Base-by-base conservation (phyloP, 2,329 filamentous ascomycete genomes). In the Fusarium sp. region DNA sequence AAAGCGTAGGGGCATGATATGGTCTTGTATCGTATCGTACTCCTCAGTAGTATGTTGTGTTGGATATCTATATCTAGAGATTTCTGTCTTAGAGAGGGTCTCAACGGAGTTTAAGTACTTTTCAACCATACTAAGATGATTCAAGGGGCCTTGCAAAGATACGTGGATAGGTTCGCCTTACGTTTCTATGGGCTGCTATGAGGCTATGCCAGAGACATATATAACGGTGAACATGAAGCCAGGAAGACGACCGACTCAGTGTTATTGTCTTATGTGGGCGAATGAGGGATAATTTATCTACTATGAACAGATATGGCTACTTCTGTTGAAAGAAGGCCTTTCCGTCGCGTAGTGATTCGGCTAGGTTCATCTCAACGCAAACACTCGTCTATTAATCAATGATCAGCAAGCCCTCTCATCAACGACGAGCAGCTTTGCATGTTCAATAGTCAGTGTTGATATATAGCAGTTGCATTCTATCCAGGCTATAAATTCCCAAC, bases 51-150 rank as follows among this genome's bases (percentile, higher is more conserved):
- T n/a, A n/a, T n/a, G n/a, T n/a, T n/a, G n/a, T n/a, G n/a, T n/a
- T n/a, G n/a, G n/a, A n/a, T n/a, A 8, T 18, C 23, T 19, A 6
- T 3, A 6, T 23, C 26, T 21, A 19, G 16, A 2, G 10, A 12
- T 8, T 11, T 19, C 5, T 4, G 11, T 18, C 21, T 3, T 0
- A 6, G n/a, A 5, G 26, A 26, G 31, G 25, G 12, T 6, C 1
- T 1, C 8, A 13, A 4, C 6, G 11, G 31, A 23, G 3, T 18
- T 34, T 19, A 23, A 34, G 54, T 67, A 70, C 42, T 56, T 43
- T 44, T 2, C 19, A 9, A 18, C 23, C n/a, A 56, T 46, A 21
- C 4, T 41, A 13, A 12, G 9, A 41, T 72, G 62, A 72, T 62
- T 72, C 61, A 67, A 52, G 16, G 44, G 10, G 9, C 5, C 4